Evolutionary conservation across 2,329 filamentous ascomycete genomes (phyloP).

Genomic region (Hypoxylon sp.): DNA sequence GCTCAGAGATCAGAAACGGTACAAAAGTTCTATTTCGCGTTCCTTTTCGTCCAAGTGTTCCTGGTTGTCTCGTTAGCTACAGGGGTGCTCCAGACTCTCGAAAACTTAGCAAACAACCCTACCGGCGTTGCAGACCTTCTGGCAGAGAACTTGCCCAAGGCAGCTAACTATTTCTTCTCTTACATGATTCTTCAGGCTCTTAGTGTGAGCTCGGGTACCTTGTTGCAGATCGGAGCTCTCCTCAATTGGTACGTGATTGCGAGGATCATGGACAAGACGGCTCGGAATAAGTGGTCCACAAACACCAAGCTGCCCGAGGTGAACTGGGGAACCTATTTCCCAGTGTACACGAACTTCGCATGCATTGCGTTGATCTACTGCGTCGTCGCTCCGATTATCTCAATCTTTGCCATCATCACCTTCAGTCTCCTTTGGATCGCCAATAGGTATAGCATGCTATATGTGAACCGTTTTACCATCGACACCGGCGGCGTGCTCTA

Average conservation of each 20-base stretch:
- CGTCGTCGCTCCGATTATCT: conserved; percentile 88
- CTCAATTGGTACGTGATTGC: conserved; percentile 85
- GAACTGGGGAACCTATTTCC: conserved; percentile 94
- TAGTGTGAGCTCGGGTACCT: conserved; percentile 87
- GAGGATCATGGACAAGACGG: conserved; percentile 85
- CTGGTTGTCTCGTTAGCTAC: conserved; percentile 89
- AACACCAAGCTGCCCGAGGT: conserved; percentile 83
- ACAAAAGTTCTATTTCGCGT: conserved; percentile 92
- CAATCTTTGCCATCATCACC: conserved; percentile 92
- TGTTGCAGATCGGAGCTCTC: conserved; percentile 85
- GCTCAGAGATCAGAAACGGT: conserved; percentile 84
- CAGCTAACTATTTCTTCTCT: conserved; percentile 97
- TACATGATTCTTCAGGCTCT: conserved; percentile 97
- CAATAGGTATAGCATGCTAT: conserved; percentile 96
- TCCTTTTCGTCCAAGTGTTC: conserved; percentile 95
- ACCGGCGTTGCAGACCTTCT: conserved; percentile 76
- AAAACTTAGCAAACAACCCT: conserved; percentile 69
- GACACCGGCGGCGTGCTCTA: conserved; percentile 96
- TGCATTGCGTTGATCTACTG: conserved; percentile 92
- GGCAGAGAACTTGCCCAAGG: conserved; percentile 83
- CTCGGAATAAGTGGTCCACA: conserved; percentile 83
- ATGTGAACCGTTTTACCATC: conserved; percentile 87
- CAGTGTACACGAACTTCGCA: conserved; percentile 95
- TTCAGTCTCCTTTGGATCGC: conserved; percentile 94
- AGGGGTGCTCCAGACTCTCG: conserved; percentile 73